These are phyloP conservation scores for Tolypocladium cylindrosporum DNA, from an alignment of 2,329 filamentous ascomycete species.

Conservation along the genomic window DNA sequence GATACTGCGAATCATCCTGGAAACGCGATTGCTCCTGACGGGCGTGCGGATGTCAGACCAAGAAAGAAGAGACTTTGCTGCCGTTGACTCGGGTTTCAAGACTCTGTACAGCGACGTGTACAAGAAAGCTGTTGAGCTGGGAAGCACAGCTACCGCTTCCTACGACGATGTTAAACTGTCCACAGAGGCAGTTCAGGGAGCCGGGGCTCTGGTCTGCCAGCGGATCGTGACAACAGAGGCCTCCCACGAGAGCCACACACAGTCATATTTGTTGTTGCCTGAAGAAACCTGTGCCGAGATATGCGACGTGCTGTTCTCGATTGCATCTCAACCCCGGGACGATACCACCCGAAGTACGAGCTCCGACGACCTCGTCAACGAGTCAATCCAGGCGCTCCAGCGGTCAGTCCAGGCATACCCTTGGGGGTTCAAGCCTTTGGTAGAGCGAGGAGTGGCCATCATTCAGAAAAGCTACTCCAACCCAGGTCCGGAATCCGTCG, in stretches of 20 bases:
- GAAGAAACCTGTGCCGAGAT: slow-evolving; percentile 26
- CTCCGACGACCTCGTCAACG: slow-evolving; percentile 28
- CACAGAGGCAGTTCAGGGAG: slow-evolving; percentile 33
- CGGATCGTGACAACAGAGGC: slow-evolving; percentile 3
- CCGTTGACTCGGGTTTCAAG: slow-evolving; percentile 25
- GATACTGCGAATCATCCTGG: slow-evolving; percentile 40
- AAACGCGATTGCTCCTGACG: slow-evolving; percentile 31
- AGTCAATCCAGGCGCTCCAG: slow-evolving; percentile 29
- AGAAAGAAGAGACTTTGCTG: slow-evolving; percentile 26
- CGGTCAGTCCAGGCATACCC: slow-evolving; percentile 25
- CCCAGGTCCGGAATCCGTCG: slow-evolving; percentile 10
- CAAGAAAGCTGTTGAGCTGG: slow-evolving; percentile 22
- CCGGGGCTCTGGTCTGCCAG: slow-evolving; percentile 35
- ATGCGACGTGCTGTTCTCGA: slow-evolving; percentile 22
- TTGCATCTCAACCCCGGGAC: slow-evolving; percentile 14
- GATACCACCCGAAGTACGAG: slow-evolving; percentile 9
- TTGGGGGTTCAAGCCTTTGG: slow-evolving; percentile 22
- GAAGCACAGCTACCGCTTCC: slow-evolving; percentile 14
- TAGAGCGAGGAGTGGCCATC: slow-evolving; percentile 15
- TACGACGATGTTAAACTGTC: slow-evolving; percentile 30
- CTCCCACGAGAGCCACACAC: neutral
- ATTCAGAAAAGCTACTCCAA: slow-evolving; percentile 14
- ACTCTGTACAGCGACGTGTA: slow-evolving; percentile 34
- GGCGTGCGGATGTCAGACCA: slow-evolving; percentile 20
- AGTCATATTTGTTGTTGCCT: slow-evolving; percentile 20